phyloP scores from a whole-genome alignment of 805 yeast species.

The Lipomyces japonicus region DNA sequence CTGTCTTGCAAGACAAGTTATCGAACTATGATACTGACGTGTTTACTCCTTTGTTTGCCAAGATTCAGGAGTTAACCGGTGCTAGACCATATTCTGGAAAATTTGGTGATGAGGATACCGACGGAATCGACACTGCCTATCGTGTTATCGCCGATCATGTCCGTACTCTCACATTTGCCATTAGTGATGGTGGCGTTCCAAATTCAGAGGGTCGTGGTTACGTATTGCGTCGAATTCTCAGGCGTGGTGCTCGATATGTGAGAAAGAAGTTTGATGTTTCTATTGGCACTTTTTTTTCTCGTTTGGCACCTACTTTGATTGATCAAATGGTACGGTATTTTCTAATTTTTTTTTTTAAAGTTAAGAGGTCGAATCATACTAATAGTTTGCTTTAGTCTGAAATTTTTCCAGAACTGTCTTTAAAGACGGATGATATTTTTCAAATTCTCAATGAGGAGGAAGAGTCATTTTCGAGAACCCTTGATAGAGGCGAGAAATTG shows the following conservation, averaged over 20 bases:
- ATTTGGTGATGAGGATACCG: constrained; percentile 82
- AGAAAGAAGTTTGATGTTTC: constrained; percentile 95
- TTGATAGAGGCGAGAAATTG: constrained; percentile 95
- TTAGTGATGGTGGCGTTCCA: constrained; percentile 99
- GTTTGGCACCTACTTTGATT: constrained; percentile 86
- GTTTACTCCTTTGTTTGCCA: constrained; percentile 79
- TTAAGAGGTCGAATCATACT: no score
- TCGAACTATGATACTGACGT: constrained; percentile 98
- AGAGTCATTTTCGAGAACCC: constrained; percentile 86
- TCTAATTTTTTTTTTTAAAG: background rate
- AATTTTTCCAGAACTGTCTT: constrained; percentile 86
- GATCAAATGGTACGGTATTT: constrained; percentile 55
- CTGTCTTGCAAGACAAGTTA: constrained; percentile 81
- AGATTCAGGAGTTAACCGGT: constrained; percentile 89
- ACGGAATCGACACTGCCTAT: constrained; percentile 97
- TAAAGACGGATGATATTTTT: constrained; percentile 66
- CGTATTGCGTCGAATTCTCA: constrained; percentile 90
- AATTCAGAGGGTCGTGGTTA: constrained; percentile 99
- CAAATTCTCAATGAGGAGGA: constrained; percentile 97
- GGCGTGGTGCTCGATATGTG: constrained; percentile 97
- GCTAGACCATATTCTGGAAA: constrained; percentile 88
- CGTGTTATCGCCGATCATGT: constrained; percentile 98
- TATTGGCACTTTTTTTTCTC: constrained; percentile 89
- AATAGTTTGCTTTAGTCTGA: no score
- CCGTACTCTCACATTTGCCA: constrained; percentile 91